Evolutionary conservation across 805 yeast species (phyloP).

Genomic region (Wickerhamiella galacta): DNA sequence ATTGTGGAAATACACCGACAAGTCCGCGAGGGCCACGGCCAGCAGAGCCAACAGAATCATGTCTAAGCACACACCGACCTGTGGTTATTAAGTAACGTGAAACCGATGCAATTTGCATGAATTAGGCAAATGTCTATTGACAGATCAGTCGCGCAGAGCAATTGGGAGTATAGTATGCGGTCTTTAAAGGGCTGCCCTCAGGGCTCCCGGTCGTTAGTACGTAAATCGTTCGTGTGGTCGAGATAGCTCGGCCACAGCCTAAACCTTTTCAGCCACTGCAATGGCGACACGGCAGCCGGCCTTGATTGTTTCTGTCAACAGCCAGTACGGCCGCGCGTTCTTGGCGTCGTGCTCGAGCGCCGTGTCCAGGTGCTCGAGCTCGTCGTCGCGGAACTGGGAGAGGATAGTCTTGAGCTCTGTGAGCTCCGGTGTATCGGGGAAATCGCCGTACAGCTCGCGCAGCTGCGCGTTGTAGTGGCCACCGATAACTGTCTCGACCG

Average conservation of each 20-base stretch:
- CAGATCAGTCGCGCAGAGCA: too few relatives aligned
- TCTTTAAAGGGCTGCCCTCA: too few relatives aligned
- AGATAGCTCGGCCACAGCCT: too few relatives aligned
- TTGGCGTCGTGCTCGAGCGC: slow-evolving; percentile 87
- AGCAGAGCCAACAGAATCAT: too few relatives aligned
- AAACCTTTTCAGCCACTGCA: slow-evolving; percentile 76
- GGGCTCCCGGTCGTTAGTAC: too few relatives aligned
- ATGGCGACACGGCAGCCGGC: slow-evolving; percentile 74
- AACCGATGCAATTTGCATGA: too few relatives aligned
- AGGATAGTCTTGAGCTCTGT: slow-evolving; percentile 41
- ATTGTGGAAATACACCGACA: slow-evolving; percentile 12
- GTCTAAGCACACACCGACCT: too few relatives aligned
- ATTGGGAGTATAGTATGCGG: too few relatives aligned
- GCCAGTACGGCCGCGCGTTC: slow-evolving; percentile 78
- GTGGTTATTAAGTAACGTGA: too few relatives aligned
- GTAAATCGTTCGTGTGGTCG: too few relatives aligned
- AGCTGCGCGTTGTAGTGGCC: slow-evolving; percentile 87
- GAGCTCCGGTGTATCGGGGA: slow-evolving; percentile 48
- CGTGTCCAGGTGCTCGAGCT: slow-evolving; percentile 84
- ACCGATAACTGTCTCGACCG: slow-evolving; percentile 96
- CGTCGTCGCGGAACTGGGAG: slow-evolving; percentile 77
- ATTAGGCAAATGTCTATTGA: too few relatives aligned
- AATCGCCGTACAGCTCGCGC: slow-evolving; percentile 55
- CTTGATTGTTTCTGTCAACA: slow-evolving; percentile 78
- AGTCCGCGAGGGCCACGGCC: slow-evolving; percentile 6